Base-by-base conservation (phyloP, 306 rosid genomes). In the Pueraria montana region DNA sequence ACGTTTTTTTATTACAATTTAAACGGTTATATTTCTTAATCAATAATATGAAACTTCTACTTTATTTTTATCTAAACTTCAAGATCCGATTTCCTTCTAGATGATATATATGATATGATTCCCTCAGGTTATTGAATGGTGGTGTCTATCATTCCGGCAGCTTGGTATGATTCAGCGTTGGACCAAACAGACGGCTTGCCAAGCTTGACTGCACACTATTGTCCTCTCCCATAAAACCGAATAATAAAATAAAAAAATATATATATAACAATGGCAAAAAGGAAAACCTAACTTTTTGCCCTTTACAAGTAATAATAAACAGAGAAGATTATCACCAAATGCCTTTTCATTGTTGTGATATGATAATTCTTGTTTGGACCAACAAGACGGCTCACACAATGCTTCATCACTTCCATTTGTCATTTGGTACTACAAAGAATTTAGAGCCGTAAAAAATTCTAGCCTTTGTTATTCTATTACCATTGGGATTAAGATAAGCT, bases 171-270 rank as follows among this genome's bases (percentile, higher is more conserved):
- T 84, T 84, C 52, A 72, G 30, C 43, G 7, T 65, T 73, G 77
- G 56, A 45, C 70, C 80, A 10, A 72, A 5, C 42, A 65, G 77
- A 72, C 65, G 81, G 76, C 64, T 78, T 34, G 10, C 84, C 72
- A 84, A n/a, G 13, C 65, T 78, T 78, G 87, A 53, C 83, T 72
- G 8, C 58, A 18, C 46, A 14, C 10, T 26, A 11, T 78, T 62
- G 86, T 77, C 83, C 20, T 21, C 71, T 63, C 21, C 42, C 18
- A 72, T 8, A 24, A 16, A 30, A 24, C 16, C 50, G 21, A 48
- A 71, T 43, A 27, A 49, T 17, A 4, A 18, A 18, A 2, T 1
- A 36, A 6, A 36, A 40, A 30, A 30, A 30, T 30, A 30, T 2
- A 30, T 30, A 30, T 2, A 32, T 12, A 36, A 24, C 5, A 8